Evolutionary conservation across 805 yeast genomes (phyloP), one percentile per base, ranked within the genome.

Genomic region (Candida stauntonica): DNA sequence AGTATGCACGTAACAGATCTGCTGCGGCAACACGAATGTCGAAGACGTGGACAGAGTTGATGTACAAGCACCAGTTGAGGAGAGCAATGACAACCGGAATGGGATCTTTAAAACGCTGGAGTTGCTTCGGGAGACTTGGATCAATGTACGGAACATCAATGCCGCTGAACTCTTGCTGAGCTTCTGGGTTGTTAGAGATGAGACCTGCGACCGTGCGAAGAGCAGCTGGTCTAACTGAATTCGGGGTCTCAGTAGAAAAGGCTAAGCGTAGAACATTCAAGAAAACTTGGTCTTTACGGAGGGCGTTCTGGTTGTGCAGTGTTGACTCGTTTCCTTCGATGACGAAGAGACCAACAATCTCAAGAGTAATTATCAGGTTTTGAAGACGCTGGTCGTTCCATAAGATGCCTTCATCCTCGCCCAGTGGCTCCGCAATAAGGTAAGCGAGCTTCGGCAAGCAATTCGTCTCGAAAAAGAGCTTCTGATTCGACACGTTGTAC

Each of bases 81-180:
- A 93, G 65, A 0, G 94, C 87, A 20, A 72, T 68, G 0, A 82
- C 68, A 0, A 86, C 94, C 0, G 97, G 91, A 3, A 86, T 61
- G 1, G 73, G 44, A 19, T 47, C 52, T 5, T 57, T 65, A 35
- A 50, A 60, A 5, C 48, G 42, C 33, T 47, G 53, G 13, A 51
- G 29, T 27, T 56, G 62, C 6, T 50, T 30, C 0, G 79, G 78
- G 37, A 76, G 52, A 5, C 81, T 67, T 9, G 96, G 87, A 53
- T 87, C 97, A 39, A 89, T 68, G 55, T 81, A 86, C 0, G 99
- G 99, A 7, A 93, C 96, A 59, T 93, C 98, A 12, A 91, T 79
- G 38, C 78, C 79, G 2, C 87, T 70, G 50, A 91, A 82, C 41
- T 77, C 77, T 12, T 65, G 63, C 59, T 93, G 99, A 24, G 84